A percentile compares a stretch with the other conserved stretches of the same genome.
Evolutionary conservation across 2,329 filamentous ascomycete genomes (phyloP).

Genomic region (Aureobasidium subglaciale): DNA sequence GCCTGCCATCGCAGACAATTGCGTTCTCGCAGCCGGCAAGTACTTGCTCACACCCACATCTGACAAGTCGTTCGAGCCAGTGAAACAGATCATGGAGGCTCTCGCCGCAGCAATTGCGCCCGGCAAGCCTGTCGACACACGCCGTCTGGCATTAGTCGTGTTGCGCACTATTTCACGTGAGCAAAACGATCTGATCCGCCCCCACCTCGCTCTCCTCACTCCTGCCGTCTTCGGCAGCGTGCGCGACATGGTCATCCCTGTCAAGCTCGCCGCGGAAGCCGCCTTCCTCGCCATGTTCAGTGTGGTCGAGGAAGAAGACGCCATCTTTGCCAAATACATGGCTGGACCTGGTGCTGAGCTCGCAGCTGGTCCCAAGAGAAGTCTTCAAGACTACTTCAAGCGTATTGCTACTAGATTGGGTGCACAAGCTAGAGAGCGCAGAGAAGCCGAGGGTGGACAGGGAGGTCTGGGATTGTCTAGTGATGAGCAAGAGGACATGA

Average conservation of each 20-base stretch:
- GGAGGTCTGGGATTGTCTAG: slow-evolving; percentile 79
- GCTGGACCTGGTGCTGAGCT: slow-evolving; percentile 58
- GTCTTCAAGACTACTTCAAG: slow-evolving; percentile 97
- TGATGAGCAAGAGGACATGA: slow-evolving; percentile 90
- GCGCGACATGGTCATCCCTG: slow-evolving; percentile 83
- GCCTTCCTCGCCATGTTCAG: slow-evolving; percentile 87
- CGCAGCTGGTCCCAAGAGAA: slow-evolving; percentile 67
- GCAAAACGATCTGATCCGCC: slow-evolving; percentile 71
- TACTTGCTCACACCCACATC: slow-evolving; percentile 65
- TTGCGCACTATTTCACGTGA: slow-evolving; percentile 76
- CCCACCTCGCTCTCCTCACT: slow-evolving; percentile 73
- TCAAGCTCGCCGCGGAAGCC: slow-evolving; percentile 91
- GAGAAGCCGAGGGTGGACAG: slow-evolving; percentile 82
- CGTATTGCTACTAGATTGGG: slow-evolving; percentile 77
- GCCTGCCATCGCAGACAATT: slow-evolving; percentile 78
- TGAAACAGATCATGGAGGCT: slow-evolving; percentile 72
- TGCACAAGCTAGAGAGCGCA: slow-evolving; percentile 79
- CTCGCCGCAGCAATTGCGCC: slow-evolving; percentile 63
- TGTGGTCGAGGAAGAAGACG: slow-evolving; percentile 78
- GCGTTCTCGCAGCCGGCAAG: slow-evolving; percentile 83
- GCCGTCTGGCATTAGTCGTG: slow-evolving; percentile 79
- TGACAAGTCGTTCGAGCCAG: slow-evolving; percentile 64
- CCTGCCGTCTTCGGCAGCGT: slow-evolving; percentile 83
- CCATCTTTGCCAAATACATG: slow-evolving; percentile 88
- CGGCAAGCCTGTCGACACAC: slow-evolving; percentile 71